Percentiles rank a stretch among this genome's conserved stretches.
Evolutionary conservation across 352 stramenopile species (phyloP).

Genomic region (Thalassiosira hispida): DNA sequence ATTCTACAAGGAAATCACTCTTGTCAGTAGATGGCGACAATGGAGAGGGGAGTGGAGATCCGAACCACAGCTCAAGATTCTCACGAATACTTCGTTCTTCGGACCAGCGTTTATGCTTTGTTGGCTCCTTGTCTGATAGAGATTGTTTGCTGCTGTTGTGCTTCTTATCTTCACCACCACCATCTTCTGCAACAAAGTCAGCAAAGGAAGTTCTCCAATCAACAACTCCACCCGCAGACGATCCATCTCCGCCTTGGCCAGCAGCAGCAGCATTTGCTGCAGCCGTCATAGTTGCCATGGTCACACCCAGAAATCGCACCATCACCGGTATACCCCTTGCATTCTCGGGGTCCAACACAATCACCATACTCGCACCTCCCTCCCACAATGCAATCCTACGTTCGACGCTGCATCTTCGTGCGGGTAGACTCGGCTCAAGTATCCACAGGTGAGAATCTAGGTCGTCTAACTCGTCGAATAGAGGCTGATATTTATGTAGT

Average conservation of each 20-base stretch:
- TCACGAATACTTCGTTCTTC: conserved; percentile 46
- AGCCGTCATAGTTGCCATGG: conserved; percentile 27
- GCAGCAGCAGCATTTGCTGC: conserved; percentile 23
- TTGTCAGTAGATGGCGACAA: conserved; percentile 38
- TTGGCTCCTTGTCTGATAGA: conserved; percentile 3
- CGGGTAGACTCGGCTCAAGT: conserved; percentile 51
- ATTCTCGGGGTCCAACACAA: conserved; percentile 58
- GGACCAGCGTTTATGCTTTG: conserved; percentile 39
- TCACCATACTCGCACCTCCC: conserved; percentile 45
- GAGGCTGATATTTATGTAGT: conserved; percentile 47
- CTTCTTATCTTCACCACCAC: background rate
- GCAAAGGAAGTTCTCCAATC: conserved; percentile 53
- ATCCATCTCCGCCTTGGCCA: conserved; percentile 6
- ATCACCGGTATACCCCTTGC: conserved; percentile 39
- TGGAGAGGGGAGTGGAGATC: conserved; percentile 45
- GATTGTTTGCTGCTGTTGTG: background rate
- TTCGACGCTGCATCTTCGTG: conserved; percentile 47
- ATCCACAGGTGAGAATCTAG: conserved; percentile 56
- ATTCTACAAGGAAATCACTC: conserved; percentile 60
- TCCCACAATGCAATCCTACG: conserved; percentile 58
- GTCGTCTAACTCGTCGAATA: conserved; percentile 61
- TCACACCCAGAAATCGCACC: conserved; percentile 52
- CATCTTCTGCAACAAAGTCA: conserved; percentile 33
- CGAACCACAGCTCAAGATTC: conserved; percentile 63
- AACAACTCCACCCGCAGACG: conserved; percentile 5